Evolutionary conservation across 495 filamentous ascomycete genomes (phyloP), one percentile per base, ranked within the genome.

Genomic region (Recurvomyces mirabilis): DNA sequence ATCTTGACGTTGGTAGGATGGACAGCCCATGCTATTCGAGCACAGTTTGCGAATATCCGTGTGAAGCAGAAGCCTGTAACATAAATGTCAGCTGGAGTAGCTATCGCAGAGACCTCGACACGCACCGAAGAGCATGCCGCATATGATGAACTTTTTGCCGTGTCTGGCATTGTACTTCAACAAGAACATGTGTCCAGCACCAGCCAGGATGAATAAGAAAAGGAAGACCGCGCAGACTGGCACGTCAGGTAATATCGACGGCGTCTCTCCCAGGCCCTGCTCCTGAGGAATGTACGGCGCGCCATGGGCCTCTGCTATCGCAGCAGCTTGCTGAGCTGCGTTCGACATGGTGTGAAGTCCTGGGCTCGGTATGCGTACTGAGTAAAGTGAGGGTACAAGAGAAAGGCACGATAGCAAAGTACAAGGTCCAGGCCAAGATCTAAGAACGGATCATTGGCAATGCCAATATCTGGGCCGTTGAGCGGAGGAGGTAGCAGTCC

Each of bases 121-220:
- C 56, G 31, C 47, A 60, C 77, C 85, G 54, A 86, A 84, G 20
- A 82, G 60, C 43, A 83, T 67, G 12, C 60, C 75, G 13, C 72
- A 84, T 29, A 64, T 52, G n/a, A 59, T 17, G 40, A 65, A 65
- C 39, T 63, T 65, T 33, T 56, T 46, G 0, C 48, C 54, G 43
- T 50, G 24, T 11, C 20, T 18, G 13, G 45, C 46, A 38, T 65
- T 64, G 33, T 26, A 33, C 15, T 43, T 45, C 31, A 60, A 54
- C 11, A 62, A 53, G 2, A 15, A 35, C 29, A 60, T 43, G 39
- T 65, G 59, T 9, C 32, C 47, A 18, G 46, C 49, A 9, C 31
- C 55, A 15, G 55, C 49, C 11, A 51, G 10, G 35, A 64, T 40
- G 44, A 62, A 65, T 3, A 65, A 49, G 10, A 58, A 18, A 1